These are phyloP conservation scores for Cairneyella variabilis DNA, from an alignment of 495 filamentous ascomycete species.

Conservation along the genomic window DNA sequence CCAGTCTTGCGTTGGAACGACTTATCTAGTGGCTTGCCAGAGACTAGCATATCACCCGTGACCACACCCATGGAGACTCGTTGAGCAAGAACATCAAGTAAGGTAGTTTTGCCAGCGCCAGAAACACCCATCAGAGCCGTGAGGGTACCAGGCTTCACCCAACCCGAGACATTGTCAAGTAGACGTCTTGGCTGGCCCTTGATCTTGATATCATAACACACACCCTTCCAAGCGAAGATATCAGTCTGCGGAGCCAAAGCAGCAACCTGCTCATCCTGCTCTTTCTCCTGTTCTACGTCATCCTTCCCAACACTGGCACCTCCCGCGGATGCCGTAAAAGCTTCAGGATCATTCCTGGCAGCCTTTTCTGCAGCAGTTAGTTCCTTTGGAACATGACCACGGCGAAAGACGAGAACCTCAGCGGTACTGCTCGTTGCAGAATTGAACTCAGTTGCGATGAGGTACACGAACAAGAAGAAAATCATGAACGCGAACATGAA, in stretches of 20 bases:
- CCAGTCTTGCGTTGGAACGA: conserved; percentile 93
- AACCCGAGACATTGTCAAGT: conserved; percentile 80
- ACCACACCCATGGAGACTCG: conserved; percentile 85
- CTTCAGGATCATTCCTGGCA: conserved; percentile 37
- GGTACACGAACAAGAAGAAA: conserved; percentile 62
- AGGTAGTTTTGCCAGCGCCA: conserved; percentile 70
- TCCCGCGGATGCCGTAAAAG: conserved; percentile 31
- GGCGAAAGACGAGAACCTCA: conserved; percentile 83
- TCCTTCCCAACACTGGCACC: conserved; percentile 25
- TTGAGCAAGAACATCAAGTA: conserved; percentile 69
- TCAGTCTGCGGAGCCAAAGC: conserved; percentile 57
- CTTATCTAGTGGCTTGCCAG: conserved; percentile 67
- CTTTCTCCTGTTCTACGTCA: conserved; percentile 36
- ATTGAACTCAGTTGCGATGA: conserved; percentile 70
- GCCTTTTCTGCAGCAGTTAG: conserved; percentile 49
- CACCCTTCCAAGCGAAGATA: conserved; percentile 82
- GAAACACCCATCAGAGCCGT: conserved; percentile 85
- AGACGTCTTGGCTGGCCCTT: conserved; percentile 72
- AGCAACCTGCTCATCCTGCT: conserved; percentile 41
- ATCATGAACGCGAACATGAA: conserved; percentile 74
- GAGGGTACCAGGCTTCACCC: conserved; percentile 86
- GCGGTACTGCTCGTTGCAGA: conserved; percentile 78
- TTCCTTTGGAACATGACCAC: conserved; percentile 62
- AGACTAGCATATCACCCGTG: conserved; percentile 79
- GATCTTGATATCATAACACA: conserved; percentile 87